These are phyloP conservation scores for Metschnikowia kunwiensis DNA, from an alignment of 805 yeast species.

Conservation along the genomic window DNA sequence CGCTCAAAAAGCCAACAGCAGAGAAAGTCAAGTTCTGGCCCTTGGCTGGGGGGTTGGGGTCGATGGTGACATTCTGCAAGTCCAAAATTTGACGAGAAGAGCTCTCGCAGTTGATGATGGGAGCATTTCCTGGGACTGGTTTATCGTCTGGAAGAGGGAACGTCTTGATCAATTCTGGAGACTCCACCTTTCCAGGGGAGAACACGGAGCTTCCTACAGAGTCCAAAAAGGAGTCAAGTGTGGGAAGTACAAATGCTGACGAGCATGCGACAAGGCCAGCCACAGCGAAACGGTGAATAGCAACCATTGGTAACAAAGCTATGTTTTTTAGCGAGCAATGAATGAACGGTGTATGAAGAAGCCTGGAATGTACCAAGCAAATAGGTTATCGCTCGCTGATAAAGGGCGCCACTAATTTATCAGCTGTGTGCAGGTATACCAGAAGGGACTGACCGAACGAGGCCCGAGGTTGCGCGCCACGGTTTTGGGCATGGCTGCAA, in stretches of 20 bases:
- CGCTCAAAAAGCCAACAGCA: slow-evolving; percentile 64
- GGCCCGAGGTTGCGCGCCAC: too few relatives aligned
- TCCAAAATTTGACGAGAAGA: slow-evolving; percentile 59
- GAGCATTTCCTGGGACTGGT: slow-evolving; percentile 91
- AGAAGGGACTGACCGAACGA: too few relatives aligned
- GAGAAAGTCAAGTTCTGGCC: slow-evolving; percentile 79
- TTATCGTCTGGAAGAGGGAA: slow-evolving; percentile 38
- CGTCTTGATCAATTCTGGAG: slow-evolving; percentile 10
- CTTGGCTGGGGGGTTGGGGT: slow-evolving; percentile 86
- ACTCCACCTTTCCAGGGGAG: slow-evolving; percentile 1
- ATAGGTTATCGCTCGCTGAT: too few relatives aligned
- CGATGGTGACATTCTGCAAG: slow-evolving; percentile 54
- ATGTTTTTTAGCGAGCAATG: too few relatives aligned
- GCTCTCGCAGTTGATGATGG: slow-evolving; percentile 73
- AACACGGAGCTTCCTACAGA: slow-evolving; percentile 10
- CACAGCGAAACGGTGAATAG: slow-evolving; percentile 15
- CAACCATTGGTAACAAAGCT: too few relatives aligned
- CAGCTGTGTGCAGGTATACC: too few relatives aligned
- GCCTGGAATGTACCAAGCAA: not conserved
- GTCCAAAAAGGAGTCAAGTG: slow-evolving; percentile 14
- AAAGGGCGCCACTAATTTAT: too few relatives aligned
- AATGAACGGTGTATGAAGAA: not conserved
- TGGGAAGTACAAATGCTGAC: slow-evolving; percentile 15
- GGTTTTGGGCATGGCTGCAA: too few relatives aligned
- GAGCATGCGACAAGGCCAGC: slow-evolving; percentile 13